Conservation (phyloP, 441 rosid species). For the Theobroma grandiflorum region DNA sequence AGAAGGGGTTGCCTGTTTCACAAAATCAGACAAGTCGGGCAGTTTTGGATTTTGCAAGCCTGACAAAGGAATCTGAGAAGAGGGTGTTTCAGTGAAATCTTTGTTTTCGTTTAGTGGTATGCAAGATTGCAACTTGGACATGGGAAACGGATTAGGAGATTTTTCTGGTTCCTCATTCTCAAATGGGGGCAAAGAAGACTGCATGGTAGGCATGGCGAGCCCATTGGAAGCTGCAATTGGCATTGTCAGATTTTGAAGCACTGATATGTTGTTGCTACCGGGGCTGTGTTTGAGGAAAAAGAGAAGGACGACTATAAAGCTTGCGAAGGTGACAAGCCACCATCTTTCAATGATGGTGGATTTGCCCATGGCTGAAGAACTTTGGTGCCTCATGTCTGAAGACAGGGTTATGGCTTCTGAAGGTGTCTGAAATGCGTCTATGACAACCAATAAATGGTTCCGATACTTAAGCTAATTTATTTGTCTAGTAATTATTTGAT, state of each 20-base stretch:
- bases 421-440: background rate
- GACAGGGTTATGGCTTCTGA: background rate
- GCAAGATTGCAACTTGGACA: constrained; percentile 15
- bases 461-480: background rate
- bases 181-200: background rate
- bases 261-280: constrained; percentile 4
- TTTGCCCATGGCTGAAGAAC: constrained; percentile 30
- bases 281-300: constrained; percentile 25
- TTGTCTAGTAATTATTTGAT: background rate
- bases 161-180: background rate
- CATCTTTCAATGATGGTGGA: constrained; percentile 36
- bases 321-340: constrained; percentile 38
- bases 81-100: background rate
- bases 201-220: constrained; percentile 23
- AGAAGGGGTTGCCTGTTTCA: background rate
- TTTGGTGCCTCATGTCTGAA: background rate
- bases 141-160: background rate
- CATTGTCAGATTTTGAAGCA: constrained; percentile 7
- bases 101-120: background rate
- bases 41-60: background rate
- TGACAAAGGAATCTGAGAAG: background rate
- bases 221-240: background rate
- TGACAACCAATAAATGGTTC: background rate
- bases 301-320: constrained; percentile 38
- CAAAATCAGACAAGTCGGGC: background rate